Conservation (phyloP, 495 filamentous ascomycete genomes). For the Schizothecium vesticola region DNA sequence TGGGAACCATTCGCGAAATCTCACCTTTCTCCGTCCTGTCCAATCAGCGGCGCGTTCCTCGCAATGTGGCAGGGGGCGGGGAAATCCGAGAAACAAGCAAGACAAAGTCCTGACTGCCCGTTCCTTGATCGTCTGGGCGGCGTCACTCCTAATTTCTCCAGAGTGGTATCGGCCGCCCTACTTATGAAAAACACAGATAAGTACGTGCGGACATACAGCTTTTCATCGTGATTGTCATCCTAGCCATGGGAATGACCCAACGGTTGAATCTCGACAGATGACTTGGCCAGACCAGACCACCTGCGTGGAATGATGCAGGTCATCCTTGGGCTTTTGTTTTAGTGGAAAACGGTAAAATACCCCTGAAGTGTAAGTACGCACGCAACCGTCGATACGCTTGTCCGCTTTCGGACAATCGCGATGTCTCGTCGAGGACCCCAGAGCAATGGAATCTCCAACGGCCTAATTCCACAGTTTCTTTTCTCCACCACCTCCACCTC, state of each 20-base stretch:
- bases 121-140: not conserved
- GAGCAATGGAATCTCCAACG: no score
- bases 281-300: not conserved
- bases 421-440: not conserved
- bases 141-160: constrained; percentile 26
- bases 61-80: not conserved
- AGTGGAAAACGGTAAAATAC: not conserved
- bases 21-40: not conserved
- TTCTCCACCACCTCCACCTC: no score
- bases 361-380: not conserved
- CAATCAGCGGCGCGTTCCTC: not conserved
- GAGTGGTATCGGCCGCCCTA: constrained; percentile 21
- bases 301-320: constrained; percentile 1
- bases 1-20: not conserved
- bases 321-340: not conserved
- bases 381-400: not conserved
- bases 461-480: no score
- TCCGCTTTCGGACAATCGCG: not conserved
- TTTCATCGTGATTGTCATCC: not conserved
- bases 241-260: not conserved
- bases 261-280: not conserved
- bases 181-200: constrained; percentile 3
- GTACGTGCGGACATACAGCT: not conserved
- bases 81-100: not conserved
- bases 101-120: not conserved